Base-by-base conservation (phyloP, 768 basidiomycete genomes). In the Tulasnella calospora region DNA sequence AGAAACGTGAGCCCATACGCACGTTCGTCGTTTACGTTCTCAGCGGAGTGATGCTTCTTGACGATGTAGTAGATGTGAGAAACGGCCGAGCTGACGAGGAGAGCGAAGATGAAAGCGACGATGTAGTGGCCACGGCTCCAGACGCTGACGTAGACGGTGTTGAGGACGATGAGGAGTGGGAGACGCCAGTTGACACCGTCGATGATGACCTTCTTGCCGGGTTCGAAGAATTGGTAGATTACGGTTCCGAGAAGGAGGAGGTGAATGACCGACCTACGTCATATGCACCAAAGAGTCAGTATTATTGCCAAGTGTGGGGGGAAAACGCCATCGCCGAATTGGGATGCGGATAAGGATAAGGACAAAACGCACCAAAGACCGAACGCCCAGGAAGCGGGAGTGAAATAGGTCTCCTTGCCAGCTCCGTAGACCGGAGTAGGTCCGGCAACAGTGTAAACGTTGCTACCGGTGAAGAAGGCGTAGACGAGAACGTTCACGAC, bases 21-120 rank as follows among this genome's bases (percentile, higher is more conserved):
- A 83, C 82, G 83, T 84, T 98, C 96, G 80, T 97, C 95, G 30
- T 87, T 87, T 67, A 88, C 81, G 79, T 83, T 88, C 82, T 92
- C 87, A 36, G 93, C 85, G 36, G 87, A 84, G 83, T 95, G 91
- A 80, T 90, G 89, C 85, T 95, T 94, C 88, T 97, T 96, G 83
- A 98, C 92, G 79, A 94, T 86, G 83, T 96, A 98, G 86, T 99
- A 98, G 84, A 97, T 94, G 84, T 96, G 95, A 88, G 92, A 83
- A 46, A 92, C 90, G 61, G 88, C 81, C 79, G 94, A 93, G 83
- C 92, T 92, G 81, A 98, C 94, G 82, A 98, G 89, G 79, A 98
- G 89, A 3, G 94, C 88, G 77, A 98, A 90, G 81, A 98, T 85
- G 85, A 98, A 97, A 33, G 96, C 95, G 71, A 88, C 80, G 82